phyloP scores from a whole-genome alignment of 441 rosid genomes.

The Sinapis alba region DNA sequence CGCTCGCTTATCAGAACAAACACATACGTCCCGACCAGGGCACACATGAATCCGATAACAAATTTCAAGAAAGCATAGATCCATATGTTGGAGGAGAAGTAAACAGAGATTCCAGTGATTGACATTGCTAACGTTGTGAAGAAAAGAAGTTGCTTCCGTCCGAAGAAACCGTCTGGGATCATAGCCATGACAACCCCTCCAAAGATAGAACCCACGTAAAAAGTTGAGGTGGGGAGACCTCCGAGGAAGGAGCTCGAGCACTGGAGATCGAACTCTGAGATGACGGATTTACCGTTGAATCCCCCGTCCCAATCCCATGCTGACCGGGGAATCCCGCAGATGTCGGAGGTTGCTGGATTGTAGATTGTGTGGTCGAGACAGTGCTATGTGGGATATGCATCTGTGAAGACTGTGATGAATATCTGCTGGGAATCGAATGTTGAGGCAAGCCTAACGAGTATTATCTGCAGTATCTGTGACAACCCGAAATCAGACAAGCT shows the following conservation, averaged over 20 bases:
- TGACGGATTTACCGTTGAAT: background rate
- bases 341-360: constrained; percentile 8
- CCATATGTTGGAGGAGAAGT: constrained; percentile 57
- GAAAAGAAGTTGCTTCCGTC: constrained; percentile 64
- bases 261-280: constrained; percentile 43
- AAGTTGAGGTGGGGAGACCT: constrained; percentile 61
- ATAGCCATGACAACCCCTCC: constrained; percentile 56
- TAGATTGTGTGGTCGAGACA: constrained; percentile 37
- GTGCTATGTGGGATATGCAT: constrained; percentile 59
- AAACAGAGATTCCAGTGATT: constrained; percentile 41
- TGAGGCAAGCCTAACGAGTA: constrained; percentile 51
- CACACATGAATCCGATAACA: constrained; percentile 55
- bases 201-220: constrained; percentile 55
- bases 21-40: constrained; percentile 50
- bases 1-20: constrained; percentile 58
- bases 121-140: constrained; percentile 51
- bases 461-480: constrained; percentile 48
- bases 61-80: constrained; percentile 51
- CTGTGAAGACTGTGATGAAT: constrained; percentile 62
- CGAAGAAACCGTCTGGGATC: constrained; percentile 62
- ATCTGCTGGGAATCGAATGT: constrained; percentile 67
- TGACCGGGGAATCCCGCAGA: constrained; percentile 23
- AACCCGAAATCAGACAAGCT: constrained; percentile 44
- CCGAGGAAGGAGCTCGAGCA: constrained; percentile 50
- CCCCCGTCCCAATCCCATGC: constrained; percentile 38